phyloP scores from a whole-genome alignment of 345 rosid species.

The Schrenkiella parvula region DNA sequence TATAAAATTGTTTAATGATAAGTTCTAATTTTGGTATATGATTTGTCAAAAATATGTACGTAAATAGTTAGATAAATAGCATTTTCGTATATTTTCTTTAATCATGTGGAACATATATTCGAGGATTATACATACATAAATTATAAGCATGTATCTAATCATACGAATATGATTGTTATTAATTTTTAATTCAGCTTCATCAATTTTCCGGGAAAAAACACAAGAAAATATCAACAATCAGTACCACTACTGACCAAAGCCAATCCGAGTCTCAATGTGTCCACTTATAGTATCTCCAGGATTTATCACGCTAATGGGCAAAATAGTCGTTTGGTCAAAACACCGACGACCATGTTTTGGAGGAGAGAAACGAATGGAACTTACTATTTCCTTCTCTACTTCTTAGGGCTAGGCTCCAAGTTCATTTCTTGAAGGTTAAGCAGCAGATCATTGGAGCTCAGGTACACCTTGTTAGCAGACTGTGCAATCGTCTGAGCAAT shows the following conservation, averaged over 20 bases:
- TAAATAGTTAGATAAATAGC: no score
- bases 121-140: not conserved
- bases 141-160: not conserved
- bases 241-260: not conserved
- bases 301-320: not conserved
- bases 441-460: conserved; percentile 67
- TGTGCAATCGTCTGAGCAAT: conserved; percentile 72
- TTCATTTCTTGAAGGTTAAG: conserved; percentile 79
- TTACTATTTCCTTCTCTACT: conserved; percentile 27
- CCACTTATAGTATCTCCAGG: not conserved
- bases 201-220: not conserved
- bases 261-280: not conserved
- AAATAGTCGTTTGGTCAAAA: conserved; percentile 4
- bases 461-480: conserved; percentile 72
- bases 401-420: conserved; percentile 41
- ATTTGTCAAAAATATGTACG: no score
- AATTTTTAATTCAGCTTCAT: not conserved
- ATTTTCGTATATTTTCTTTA: no score
- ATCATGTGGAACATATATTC: not conserved
- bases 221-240: conserved; percentile 21
- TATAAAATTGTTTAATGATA: not conserved
- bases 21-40: not conserved
- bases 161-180: not conserved
- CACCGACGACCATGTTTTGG: not conserved
- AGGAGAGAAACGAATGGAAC: not conserved